Percentiles rank a stretch among this genome's conserved stretches.
phyloP scores from a whole-genome alignment of 805 yeast species.

The Metschnikowia hibisci region DNA sequence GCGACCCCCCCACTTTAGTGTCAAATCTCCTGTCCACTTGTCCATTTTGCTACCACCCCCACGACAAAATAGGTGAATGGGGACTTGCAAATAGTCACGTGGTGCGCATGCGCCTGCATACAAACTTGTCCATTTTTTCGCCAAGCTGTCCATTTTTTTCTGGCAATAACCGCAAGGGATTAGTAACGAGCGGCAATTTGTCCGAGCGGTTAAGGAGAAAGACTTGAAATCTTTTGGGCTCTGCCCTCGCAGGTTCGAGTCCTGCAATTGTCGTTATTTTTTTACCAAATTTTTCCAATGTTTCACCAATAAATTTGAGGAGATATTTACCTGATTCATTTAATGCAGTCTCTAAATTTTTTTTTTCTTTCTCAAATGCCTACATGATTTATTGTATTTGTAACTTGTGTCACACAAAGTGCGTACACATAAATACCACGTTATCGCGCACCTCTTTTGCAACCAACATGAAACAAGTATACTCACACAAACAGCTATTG shows the following conservation, averaged over 20 bases:
- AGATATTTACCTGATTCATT: not conserved
- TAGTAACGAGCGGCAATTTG: constrained; percentile 18
- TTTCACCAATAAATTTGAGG: too few relatives aligned
- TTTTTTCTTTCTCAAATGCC: too few relatives aligned
- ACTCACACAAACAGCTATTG: constrained; percentile 9
- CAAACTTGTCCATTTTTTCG: not conserved
- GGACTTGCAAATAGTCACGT: not conserved
- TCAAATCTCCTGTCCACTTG: too few relatives aligned
- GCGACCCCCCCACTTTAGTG: too few relatives aligned
- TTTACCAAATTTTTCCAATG: not conserved
- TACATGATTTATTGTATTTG: not conserved
- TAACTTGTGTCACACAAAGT: not conserved
- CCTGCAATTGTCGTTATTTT: constrained; percentile 22
- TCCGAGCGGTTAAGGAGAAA: constrained; percentile 27
- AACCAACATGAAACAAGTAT: constrained; percentile 10
- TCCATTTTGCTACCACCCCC: too few relatives aligned
- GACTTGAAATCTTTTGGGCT: constrained; percentile 26
- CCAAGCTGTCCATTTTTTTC: not conserved
- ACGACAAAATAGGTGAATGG: too few relatives aligned
- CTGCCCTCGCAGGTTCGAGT: constrained; percentile 24
- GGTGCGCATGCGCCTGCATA: not conserved
- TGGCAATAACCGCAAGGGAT: not conserved
- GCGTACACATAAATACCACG: constrained; percentile 1
- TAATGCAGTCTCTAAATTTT: too few relatives aligned
- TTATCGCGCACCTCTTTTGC: constrained; percentile 5